Conservation (phyloP, 345 rosid species). For the Citrus sinensis region DNA sequence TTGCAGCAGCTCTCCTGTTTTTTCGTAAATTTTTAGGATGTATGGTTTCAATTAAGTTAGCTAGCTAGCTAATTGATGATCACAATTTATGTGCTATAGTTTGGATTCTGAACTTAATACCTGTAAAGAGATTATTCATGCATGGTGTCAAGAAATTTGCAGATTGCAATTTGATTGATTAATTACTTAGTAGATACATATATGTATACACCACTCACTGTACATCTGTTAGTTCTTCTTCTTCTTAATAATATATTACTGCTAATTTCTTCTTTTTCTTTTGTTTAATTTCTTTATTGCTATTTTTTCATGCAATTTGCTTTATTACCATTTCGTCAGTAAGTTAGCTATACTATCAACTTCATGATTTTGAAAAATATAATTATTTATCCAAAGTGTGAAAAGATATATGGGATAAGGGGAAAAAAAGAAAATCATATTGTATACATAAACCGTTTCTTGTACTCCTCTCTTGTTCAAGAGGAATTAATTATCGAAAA, state of each 20-base stretch:
- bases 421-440: neutral
- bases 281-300: too few species aligned
- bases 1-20: neutral
- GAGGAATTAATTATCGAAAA: neutral
- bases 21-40: conserved; percentile 13
- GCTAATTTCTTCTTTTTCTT: conserved; percentile 9
- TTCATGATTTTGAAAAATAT: neutral
- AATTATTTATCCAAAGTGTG: neutral
- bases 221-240: too few species aligned
- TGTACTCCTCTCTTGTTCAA: neutral
- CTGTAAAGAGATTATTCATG: conserved; percentile 28
- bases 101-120: conserved; percentile 18
- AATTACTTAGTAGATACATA: too few species aligned
- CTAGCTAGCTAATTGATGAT: neutral
- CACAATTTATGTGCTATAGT: conserved; percentile 2
- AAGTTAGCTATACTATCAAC: neutral
- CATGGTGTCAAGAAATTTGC: conserved; percentile 25
- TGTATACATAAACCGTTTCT: neutral
- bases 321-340: too few species aligned
- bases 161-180: conserved; percentile 5
- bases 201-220: too few species aligned
- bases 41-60: conserved; percentile 8
- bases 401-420: neutral
- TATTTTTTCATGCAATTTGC: neutral
- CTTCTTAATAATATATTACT: neutral